Percentiles rank a stretch among this genome's conserved stretches.
Conservation (phyloP, 1,284 basidiomycete genomes). For the Cutaneotrichosporon spelunceum region DNA sequence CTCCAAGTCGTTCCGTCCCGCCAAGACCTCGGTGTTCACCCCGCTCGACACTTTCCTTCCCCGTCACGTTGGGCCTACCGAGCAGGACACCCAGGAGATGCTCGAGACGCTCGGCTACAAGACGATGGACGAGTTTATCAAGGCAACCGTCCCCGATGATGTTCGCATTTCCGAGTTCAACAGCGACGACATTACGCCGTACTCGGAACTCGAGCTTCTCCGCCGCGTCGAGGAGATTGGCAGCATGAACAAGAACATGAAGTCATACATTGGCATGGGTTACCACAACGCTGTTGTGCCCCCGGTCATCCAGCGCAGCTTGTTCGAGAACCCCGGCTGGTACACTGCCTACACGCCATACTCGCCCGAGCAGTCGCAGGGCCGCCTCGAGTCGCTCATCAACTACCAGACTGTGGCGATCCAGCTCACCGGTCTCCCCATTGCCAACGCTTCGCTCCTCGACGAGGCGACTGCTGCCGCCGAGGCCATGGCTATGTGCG, state of each 20-base stretch:
- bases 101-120: conserved; percentile 73
- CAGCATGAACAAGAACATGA: conserved; percentile 72
- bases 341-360: conserved; percentile 94
- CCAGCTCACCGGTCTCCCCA: conserved; percentile 90
- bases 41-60: conserved; percentile 82
- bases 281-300: conserved; percentile 94
- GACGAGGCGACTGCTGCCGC: conserved; percentile 92
- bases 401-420: conserved; percentile 97
- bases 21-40: conserved; percentile 58
- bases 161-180: conserved; percentile 68
- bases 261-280: conserved; percentile 96
- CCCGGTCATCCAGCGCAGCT: conserved; percentile 87
- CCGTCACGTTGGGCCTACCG: conserved; percentile 85
- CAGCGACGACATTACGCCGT: conserved; percentile 59
- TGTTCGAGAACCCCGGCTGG: conserved; percentile 97
- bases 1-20: conserved; percentile 38
- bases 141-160: conserved; percentile 70
- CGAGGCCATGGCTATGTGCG: conserved; percentile 61
- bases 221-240: conserved; percentile 73
- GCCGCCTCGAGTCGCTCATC: conserved; percentile 90
- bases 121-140: conserved; percentile 80
- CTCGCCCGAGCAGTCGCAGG: conserved; percentile 52
- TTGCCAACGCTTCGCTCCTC: conserved; percentile 87
- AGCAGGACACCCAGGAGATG: conserved; percentile 71
- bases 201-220: conserved; percentile 84